These are phyloP conservation scores for Kalmusia sp. DNA, from an alignment of 2,329 filamentous ascomycete genomes.

Conservation along the genomic window DNA sequence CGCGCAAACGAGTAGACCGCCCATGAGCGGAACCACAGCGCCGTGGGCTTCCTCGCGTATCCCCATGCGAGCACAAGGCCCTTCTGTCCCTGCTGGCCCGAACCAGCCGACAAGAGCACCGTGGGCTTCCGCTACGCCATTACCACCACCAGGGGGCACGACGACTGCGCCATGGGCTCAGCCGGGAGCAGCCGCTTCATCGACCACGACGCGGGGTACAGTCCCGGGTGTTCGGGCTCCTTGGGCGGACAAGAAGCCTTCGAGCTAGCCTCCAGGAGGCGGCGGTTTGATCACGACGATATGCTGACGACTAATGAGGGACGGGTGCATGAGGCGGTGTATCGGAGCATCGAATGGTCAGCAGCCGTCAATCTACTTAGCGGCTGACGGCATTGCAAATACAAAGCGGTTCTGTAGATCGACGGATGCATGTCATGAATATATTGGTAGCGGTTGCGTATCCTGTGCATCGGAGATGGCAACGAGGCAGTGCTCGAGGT, in stretches of 20 bases:
- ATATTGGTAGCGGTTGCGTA: constrained; percentile 16
- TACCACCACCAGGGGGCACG: constrained; percentile 22
- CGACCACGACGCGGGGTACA: constrained; percentile 7
- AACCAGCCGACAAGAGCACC: constrained; percentile 44
- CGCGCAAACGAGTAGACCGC: constrained; percentile 14
- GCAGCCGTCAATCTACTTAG: constrained; percentile 1
- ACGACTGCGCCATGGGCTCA: constrained; percentile 36
- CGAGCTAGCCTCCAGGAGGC: constrained; percentile 6
- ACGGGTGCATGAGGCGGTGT: constrained; percentile 21
- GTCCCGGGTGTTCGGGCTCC: constrained; percentile 30
- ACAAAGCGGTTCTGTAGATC: background rate
- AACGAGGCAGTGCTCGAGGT: constrained; percentile 23
- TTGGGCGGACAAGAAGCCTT: constrained; percentile 27
- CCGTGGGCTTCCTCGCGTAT: constrained; percentile 30
- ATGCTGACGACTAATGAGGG: constrained; percentile 10
- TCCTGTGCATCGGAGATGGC: constrained; percentile 1
- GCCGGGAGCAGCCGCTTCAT: constrained; percentile 12
- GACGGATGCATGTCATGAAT: constrained; percentile 6
- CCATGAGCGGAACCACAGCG: constrained; percentile 24
- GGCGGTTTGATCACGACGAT: constrained; percentile 9
- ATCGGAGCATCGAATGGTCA: constrained; percentile 9
- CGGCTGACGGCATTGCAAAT: constrained; percentile 6
- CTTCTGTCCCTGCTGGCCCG: constrained; percentile 31
- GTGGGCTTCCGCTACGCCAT: constrained; percentile 32
- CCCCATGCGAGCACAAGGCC: constrained; percentile 11